Conservation (phyloP, 306 rosid species). For the Fragaria iinumae region DNA sequence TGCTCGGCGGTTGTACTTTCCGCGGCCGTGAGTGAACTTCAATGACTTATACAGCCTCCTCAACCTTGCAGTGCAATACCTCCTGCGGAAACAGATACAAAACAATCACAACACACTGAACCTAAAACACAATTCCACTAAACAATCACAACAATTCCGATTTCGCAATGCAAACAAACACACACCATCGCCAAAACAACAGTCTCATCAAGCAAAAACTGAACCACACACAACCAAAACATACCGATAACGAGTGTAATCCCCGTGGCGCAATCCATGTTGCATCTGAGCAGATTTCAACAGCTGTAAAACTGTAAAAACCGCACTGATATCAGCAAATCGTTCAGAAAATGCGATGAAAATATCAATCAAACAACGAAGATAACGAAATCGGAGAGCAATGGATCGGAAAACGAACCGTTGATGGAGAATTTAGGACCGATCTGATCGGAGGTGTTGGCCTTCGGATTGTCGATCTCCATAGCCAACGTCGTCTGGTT, state of each 20-base stretch:
- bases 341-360: background rate
- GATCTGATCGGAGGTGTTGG: constrained; percentile 54
- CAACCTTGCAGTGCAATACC: constrained; percentile 91
- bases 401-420: constrained; percentile 46
- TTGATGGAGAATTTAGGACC: constrained; percentile 71
- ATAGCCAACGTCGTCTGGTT: constrained; percentile 41
- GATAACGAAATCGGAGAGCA: background rate
- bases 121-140: background rate
- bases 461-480: constrained; percentile 71
- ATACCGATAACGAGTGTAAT: constrained; percentile 92
- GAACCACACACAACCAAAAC: background rate
- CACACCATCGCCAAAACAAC: background rate
- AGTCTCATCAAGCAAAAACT: background rate
- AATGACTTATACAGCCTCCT: constrained; percentile 90
- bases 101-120: background rate
- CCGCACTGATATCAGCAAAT: background rate
- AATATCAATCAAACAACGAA: background rate
- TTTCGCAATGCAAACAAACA: background rate
- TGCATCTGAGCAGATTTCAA: constrained; percentile 96
- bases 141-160: background rate
- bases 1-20: constrained; percentile 63
- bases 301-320: constrained; percentile 72
- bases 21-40: constrained; percentile 99
- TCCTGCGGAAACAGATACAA: constrained; percentile 41
- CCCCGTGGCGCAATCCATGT: constrained; percentile 91